Conservation (phyloP, 441 rosid species). For the Populus hybrid region DNA sequence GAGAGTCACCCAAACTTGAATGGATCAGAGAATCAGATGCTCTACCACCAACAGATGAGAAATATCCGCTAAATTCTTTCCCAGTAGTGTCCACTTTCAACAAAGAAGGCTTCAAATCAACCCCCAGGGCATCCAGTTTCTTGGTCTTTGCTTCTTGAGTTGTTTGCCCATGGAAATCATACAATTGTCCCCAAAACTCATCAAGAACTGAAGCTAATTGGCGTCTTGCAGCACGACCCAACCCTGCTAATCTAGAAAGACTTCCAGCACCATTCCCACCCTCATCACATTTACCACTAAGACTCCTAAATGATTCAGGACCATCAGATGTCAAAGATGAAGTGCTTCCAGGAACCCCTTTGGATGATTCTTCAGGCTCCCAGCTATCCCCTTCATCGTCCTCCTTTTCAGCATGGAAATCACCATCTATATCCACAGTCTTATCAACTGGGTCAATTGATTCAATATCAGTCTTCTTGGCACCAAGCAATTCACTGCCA, state of each 20-base stretch:
- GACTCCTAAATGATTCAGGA: slow-evolving; percentile 81
- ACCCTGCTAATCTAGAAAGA: slow-evolving; percentile 87
- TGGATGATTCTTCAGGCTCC: slow-evolving; percentile 65
- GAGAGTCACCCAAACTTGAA: slow-evolving; percentile 51
- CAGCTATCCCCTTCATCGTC: slow-evolving; percentile 57
- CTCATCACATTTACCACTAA: slow-evolving; percentile 75
- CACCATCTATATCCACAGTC: slow-evolving; percentile 47
- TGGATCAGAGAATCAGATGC: slow-evolving; percentile 45
- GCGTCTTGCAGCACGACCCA: slow-evolving; percentile 97
- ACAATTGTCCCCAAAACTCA: slow-evolving; percentile 96
- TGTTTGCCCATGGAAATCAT: slow-evolving; percentile 70
- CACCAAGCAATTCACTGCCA: slow-evolving; percentile 30
- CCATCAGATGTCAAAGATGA: slow-evolving; percentile 56
- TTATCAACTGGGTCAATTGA: slow-evolving; percentile 44
- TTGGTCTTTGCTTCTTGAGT: slow-evolving; percentile 65
- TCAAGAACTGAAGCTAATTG: slow-evolving; percentile 71
- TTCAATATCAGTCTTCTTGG: slow-evolving; percentile 39
- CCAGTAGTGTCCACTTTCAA: slow-evolving; percentile 47
- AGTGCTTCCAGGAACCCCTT: slow-evolving; percentile 45
- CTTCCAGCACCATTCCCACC: slow-evolving; percentile 85
- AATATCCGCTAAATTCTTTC: slow-evolving; percentile 48
- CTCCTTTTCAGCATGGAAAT: slow-evolving; percentile 43
- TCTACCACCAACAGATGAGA: slow-evolving; percentile 47
- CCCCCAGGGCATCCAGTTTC: slow-evolving; percentile 55
- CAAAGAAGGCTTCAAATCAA: slow-evolving; percentile 43